phyloP scores from a whole-genome alignment of 306 rosid genomes.

The Casuarina cunninghamiana region DNA sequence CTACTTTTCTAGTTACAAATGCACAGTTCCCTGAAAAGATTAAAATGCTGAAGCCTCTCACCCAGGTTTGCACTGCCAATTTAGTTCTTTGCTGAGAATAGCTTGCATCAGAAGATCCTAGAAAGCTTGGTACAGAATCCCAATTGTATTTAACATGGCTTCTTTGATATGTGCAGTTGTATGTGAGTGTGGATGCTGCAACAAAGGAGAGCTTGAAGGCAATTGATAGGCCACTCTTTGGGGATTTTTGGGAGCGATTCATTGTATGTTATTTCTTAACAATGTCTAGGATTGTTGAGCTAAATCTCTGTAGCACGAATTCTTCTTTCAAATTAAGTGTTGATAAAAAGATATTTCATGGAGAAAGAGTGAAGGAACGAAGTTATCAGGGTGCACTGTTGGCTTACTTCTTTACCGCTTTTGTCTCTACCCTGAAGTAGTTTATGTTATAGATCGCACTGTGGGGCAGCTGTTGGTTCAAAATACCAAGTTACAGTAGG shows the following conservation, averaged over 20 bases:
- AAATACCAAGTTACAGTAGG: background rate
- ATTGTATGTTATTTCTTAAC: slow-evolving; percentile 54
- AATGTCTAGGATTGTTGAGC: background rate
- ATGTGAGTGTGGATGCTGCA: slow-evolving; percentile 97
- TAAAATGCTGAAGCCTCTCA: slow-evolving; percentile 62
- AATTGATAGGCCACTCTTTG: slow-evolving; percentile 96
- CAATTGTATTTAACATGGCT: slow-evolving; percentile 18
- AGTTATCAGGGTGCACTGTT: background rate
- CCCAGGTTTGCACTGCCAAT: slow-evolving; percentile 59
- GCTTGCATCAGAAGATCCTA: slow-evolving; percentile 15
- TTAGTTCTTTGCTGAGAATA: background rate
- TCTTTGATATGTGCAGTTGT: slow-evolving; percentile 63
- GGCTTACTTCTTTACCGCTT: background rate
- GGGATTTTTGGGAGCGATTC: slow-evolving; percentile 97
- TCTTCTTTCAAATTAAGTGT: slow-evolving; percentile 3
- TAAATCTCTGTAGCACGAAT: slow-evolving; percentile 7
- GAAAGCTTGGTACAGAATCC: slow-evolving; percentile 6
- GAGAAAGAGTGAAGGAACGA: background rate
- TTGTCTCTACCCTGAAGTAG: background rate
- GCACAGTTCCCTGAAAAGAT: slow-evolving; percentile 98
- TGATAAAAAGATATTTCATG: background rate
- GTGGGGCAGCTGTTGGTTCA: background rate
- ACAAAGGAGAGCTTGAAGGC: slow-evolving; percentile 95
- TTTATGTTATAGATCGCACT: background rate
- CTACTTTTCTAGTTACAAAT: slow-evolving; percentile 94